phyloP scores from a whole-genome alignment of 345 rosid genomes.

The Gossypium thurberi region DNA sequence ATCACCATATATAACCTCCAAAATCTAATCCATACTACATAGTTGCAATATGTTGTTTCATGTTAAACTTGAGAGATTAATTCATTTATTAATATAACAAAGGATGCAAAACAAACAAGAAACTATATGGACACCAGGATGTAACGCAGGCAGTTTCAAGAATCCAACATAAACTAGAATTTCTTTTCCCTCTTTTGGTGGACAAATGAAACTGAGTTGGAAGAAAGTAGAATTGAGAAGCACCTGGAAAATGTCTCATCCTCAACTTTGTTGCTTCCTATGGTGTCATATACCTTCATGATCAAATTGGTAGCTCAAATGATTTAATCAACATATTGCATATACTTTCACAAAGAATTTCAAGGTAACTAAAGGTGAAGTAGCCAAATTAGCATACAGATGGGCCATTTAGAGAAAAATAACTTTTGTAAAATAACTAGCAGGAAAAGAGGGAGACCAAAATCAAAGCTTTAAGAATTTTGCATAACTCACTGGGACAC shows the following conservation, averaged over 20 bases:
- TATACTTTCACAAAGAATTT: constrained; percentile 14
- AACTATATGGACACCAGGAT: background rate
- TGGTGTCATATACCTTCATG: constrained; percentile 78
- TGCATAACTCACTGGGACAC: constrained; percentile 77
- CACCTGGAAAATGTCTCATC: constrained; percentile 72
- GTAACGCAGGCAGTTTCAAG: background rate
- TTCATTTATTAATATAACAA: background rate
- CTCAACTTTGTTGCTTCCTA: constrained; percentile 67
- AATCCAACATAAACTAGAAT: background rate
- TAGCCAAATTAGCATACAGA: background rate
- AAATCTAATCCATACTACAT: background rate
- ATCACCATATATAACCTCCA: background rate
- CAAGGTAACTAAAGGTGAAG: constrained; percentile 14
- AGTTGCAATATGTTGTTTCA: background rate
- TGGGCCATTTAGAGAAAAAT: background rate
- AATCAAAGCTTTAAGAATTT: background rate
- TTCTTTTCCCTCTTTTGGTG: background rate
- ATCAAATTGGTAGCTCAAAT: constrained; percentile 23
- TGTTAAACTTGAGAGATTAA: background rate
- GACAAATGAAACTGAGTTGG: background rate
- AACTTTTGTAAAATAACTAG: background rate
- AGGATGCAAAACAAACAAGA: background rate
- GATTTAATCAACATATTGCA: constrained; percentile 13
- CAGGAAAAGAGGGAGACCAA: background rate
- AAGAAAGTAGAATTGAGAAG: background rate